phyloP scores from a whole-genome alignment of 768 basidiomycete genomes.

The Sarcodon sp. region DNA sequence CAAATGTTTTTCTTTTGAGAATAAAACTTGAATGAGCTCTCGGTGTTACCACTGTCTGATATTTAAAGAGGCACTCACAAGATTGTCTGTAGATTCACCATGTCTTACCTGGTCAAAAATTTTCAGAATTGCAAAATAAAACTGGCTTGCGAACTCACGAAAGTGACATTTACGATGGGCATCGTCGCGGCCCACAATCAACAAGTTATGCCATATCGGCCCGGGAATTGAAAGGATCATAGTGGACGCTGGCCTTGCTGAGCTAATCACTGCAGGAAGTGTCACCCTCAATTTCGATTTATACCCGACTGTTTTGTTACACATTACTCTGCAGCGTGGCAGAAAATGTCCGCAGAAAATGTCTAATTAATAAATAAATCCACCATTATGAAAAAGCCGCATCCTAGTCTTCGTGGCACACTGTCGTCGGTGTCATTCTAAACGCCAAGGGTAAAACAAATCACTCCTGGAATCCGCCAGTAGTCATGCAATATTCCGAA shows the following conservation, averaged over 20 bases:
- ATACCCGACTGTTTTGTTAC: no score
- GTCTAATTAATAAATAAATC: no score
- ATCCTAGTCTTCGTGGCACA: no score
- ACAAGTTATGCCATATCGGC: no score
- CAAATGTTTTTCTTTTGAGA: conserved; percentile 32
- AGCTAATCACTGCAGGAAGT: no score
- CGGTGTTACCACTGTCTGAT: background rate
- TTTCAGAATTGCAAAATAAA: background rate
- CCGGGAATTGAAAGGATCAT: no score
- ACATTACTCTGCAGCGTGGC: no score
- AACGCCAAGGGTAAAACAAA: background rate
- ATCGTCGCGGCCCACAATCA: background rate
- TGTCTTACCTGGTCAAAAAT: conserved; percentile 44
- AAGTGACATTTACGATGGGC: conserved; percentile 13
- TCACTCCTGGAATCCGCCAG: conserved; percentile 38
- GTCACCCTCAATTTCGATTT: no score
- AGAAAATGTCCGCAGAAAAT: no score
- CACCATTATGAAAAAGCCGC: no score
- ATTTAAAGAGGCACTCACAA: conserved; percentile 28
- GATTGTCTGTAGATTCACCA: conserved; percentile 67
- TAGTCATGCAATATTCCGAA: conserved; percentile 80
- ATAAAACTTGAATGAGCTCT: background rate
- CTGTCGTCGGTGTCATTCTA: no score
- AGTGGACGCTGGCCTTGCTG: no score
- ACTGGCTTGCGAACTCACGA: conserved; percentile 9